phyloP scores from a whole-genome alignment of 1,139 yeast species.

The Candida albicans region DNA sequence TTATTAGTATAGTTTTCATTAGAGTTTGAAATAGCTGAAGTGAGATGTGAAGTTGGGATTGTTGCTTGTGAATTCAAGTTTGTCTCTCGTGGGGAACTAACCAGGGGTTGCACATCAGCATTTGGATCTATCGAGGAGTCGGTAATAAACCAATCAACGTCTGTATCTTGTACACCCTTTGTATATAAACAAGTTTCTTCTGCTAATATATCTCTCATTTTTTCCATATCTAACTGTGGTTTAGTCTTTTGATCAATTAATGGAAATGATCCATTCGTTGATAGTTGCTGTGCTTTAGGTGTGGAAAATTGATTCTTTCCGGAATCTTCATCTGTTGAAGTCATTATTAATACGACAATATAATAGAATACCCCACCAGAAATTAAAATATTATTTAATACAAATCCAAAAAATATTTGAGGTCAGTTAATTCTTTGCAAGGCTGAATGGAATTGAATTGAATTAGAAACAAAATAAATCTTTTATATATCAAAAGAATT shows the following conservation, averaged over 20 bases:
- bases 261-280: not conserved
- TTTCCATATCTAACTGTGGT: conserved; percentile 15
- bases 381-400: no score
- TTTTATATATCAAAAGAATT: no score
- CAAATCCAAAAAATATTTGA: no score
- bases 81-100: not conserved
- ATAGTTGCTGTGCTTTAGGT: not conserved
- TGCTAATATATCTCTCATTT: conserved; percentile 20
- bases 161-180: conserved; percentile 33
- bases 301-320: not conserved
- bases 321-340: no score
- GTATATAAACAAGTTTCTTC: conserved; percentile 21
- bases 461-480: no score
- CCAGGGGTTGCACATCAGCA: not conserved
- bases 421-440: no score
- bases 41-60: conserved; percentile 26
- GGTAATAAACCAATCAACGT: conserved; percentile 54
- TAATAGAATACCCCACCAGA: no score
- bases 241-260: not conserved
- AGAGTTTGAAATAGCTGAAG: conserved; percentile 34
- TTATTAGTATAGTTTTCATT: conserved; percentile 32
- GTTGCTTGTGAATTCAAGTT: conserved; percentile 8
- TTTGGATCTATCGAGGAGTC: conserved; percentile 20
- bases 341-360: no score
- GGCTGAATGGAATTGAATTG: no score